These are phyloP conservation scores for Ilyonectria sp. DNA, from an alignment of 2,329 filamentous ascomycete genomes.

Conservation along the genomic window DNA sequence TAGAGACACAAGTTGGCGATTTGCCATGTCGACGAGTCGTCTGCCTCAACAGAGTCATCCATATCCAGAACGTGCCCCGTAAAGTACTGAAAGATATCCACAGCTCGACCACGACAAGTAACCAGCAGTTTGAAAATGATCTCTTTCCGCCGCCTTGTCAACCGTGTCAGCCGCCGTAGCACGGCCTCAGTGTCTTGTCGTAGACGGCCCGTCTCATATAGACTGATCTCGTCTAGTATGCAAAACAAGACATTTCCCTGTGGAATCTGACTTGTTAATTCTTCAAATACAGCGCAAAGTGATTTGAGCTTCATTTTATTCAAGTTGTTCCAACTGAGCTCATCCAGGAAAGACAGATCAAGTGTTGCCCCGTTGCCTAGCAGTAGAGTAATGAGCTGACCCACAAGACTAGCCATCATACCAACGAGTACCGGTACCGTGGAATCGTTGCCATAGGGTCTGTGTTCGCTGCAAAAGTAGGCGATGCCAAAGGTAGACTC, in stretches of 20 bases:
- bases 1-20: background rate
- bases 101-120: background rate
- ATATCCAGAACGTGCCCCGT: background rate
- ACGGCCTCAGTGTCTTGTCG: background rate
- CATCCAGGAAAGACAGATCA: constrained; percentile 2
- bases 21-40: constrained; percentile 3
- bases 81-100: background rate
- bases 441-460: background rate
- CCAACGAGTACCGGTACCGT: background rate
- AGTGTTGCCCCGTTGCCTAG: background rate
- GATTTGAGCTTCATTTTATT: background rate
- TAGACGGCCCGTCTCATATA: constrained; percentile 10
- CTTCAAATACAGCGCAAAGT: background rate
- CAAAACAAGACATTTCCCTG: background rate
- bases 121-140: constrained; percentile 9
- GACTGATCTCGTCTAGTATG: constrained; percentile 3
- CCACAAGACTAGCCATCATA: constrained; percentile 8
- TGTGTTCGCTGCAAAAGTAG: constrained; percentile 8
- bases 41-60: background rate
- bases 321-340: background rate
- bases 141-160: background rate
- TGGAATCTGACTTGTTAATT: background rate
- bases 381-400: background rate
- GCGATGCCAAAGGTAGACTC: background rate
- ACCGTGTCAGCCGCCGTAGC: background rate